Evolutionary conservation across 2,329 filamentous ascomycete species (phyloP).

Genomic region (Curvularia sp.): DNA sequence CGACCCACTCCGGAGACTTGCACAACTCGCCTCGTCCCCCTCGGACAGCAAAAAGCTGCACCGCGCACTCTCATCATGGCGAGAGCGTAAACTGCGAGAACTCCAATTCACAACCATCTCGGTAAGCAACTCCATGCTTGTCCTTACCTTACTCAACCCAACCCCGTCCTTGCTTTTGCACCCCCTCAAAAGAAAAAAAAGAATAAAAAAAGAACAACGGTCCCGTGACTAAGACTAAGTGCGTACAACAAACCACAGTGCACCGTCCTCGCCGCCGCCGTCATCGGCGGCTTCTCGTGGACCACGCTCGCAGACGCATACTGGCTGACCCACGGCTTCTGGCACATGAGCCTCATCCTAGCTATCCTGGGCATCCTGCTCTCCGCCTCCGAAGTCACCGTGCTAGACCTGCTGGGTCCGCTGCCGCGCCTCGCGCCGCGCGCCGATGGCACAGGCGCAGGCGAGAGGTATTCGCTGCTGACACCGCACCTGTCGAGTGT

Average conservation of each 20-base stretch:
- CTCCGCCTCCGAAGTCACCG: background rate
- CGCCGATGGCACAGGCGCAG: background rate
- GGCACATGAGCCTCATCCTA: background rate
- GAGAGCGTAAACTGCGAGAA: background rate
- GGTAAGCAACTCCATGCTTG: background rate
- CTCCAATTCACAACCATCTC: background rate
- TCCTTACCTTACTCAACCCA: too few species aligned
- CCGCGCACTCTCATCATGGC: background rate
- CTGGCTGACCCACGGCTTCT: slow-evolving; percentile 1
- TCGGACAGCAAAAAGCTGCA: background rate
- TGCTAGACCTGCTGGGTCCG: background rate
- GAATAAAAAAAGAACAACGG: background rate
- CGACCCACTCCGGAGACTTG: background rate
- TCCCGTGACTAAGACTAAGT: background rate
- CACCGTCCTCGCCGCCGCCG: slow-evolving; percentile 2
- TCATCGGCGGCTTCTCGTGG: slow-evolving; percentile 3
- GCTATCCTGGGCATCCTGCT: background rate
- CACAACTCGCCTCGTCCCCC: background rate
- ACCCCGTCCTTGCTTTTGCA: background rate
- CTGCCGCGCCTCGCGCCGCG: background rate
- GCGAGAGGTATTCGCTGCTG: too few species aligned
- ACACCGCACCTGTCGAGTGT: too few species aligned
- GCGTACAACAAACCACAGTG: background rate
- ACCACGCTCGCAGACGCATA: background rate
- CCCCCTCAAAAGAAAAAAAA: background rate